Evolutionary conservation across 2,329 filamentous ascomycete species (phyloP), one percentile per base, ranked within the genome.

Genomic region (Elsinoe fawcettii): DNA sequence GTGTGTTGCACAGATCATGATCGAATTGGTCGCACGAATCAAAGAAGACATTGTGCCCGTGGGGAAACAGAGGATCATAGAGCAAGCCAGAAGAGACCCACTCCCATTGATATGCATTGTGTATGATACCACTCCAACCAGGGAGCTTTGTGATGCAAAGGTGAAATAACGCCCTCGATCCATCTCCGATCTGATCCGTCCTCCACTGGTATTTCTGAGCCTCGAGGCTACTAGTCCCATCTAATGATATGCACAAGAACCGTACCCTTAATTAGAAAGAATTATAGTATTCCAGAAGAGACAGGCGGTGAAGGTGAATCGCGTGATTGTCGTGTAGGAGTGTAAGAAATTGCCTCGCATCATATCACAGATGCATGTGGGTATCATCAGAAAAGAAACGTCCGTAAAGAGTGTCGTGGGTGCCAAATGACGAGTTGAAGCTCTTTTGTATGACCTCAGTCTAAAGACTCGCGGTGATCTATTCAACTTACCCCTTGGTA

Each of bases 1-100:
- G 41, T 46, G 41, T 46, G 41, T 46, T 46, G 41, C 41, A 46
- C 41, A 46, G 41, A 46, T 23, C 41, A 23, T 11, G 9, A 44
- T 44, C 41, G 41, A 44, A 11, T 11, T 23, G 22, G 8, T 23
- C 18, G 11, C 16, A 22, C 34, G 14, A 14, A 12, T n/a, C 34
- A 37, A n/a, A 3, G 34, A 37, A 37, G 11, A 7, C 34, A 37
- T 37, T 37, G 34, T 37, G 14, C 34, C 14, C 5, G 5, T 37
- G 14, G 3, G 9, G 34, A 14, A n/a, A 3, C 9, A 37, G 6
- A 37, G 4, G 3, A 37, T 37, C 5, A 4, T 14, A 32, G 14
- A 12, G 34, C 11, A 37, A 37, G 11, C 34, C 9, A 37, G 34
- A 37, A 5, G 34, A 37, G 12, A 37, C 34, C 9, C 14, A 12